Base-by-base conservation (phyloP, 306 rosid species). In the Mimosa pudica region DNA sequence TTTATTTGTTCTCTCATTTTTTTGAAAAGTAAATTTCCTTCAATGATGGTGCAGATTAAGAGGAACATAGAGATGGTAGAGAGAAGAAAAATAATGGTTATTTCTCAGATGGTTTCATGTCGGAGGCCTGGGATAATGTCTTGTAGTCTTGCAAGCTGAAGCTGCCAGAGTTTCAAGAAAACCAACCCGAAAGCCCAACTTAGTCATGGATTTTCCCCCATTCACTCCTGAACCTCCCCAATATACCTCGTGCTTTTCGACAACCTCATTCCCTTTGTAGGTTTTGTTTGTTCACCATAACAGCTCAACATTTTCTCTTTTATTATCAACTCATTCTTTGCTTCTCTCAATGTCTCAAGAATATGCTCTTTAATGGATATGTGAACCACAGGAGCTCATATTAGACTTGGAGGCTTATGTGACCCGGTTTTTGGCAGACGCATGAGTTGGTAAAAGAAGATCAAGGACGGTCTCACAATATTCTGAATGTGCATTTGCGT, bases 41-140 rank as follows among this genome's bases (percentile, higher is more conserved):
- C 60, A 79, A 79, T 79, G 80, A 79, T 38, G 51, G 6, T 67
- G 72, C 72, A 67, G 72, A 7, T 7, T 67, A n/a, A 38, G 72
- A 67, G 44, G 51, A 41, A 41, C 42, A 38, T 41, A 67, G 32
- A 41, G 18, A 67, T 17, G 14, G 9, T 17, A 42, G 72, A 67
- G 14, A 8, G 11, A 42, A 42, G 47, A 42, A 67, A 42, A 42
- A 67, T 6, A 67, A 67, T 42, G 33, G 72, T 42, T 42, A 67
- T 67, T 42, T 42, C 32, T 67, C 33, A 5, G 77, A 77, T 74
- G 74, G 69, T 58, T 79, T 79, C 88, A 79, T 82, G 88, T 85
- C 86, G 80, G 48, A 65, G 61, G 70, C 46, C 88, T 82, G 86
- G 30, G 71, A 75, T 4, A 2, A 74, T 85, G 83, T 81, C 88